Evolutionary conservation across 805 yeast genomes (phyloP).

Genomic region (Yamadazyma paraphyllophila): DNA sequence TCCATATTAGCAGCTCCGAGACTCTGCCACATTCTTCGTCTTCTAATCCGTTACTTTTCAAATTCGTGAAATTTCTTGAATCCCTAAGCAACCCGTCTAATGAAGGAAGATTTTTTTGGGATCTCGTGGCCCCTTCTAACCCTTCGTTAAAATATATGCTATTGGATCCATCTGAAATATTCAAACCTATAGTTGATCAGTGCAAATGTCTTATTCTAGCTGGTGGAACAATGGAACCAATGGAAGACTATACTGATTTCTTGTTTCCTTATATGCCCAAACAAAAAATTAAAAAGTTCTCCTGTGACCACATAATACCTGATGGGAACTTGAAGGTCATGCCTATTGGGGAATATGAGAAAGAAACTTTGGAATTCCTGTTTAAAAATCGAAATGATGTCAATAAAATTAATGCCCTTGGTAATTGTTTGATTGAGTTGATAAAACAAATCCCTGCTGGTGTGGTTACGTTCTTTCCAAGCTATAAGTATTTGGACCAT

Average conservation of each 20-base stretch:
- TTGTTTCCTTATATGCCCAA: conserved; percentile 55
- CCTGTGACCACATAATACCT: conserved; percentile 86
- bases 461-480: conserved; percentile 78
- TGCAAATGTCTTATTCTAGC: conserved; percentile 74
- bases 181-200: conserved; percentile 61
- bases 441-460: conserved; percentile 62
- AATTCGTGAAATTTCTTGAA: conserved; percentile 60
- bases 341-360: conserved; percentile 36
- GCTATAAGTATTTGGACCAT: conserved; percentile 67
- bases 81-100: conserved; percentile 68
- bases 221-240: conserved; percentile 96
- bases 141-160: conserved; percentile 62
- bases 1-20: conserved; percentile 16
- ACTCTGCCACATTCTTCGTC: conserved; percentile 7
- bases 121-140: conserved; percentile 24
- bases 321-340: conserved; percentile 61
- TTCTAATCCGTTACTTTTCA: conserved; percentile 60
- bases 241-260: conserved; percentile 63
- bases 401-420: conserved; percentile 49
- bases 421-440: conserved; percentile 45
- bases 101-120: conserved; percentile 80
- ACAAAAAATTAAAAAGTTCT: conserved; percentile 48
- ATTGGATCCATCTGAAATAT: conserved; percentile 73
- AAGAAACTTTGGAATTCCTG: conserved; percentile 56
- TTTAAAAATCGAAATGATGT: conserved; percentile 57